These are phyloP conservation scores for Malus hybrid DNA, from an alignment of 331 rosid genomes.

Conservation along the genomic window DNA sequence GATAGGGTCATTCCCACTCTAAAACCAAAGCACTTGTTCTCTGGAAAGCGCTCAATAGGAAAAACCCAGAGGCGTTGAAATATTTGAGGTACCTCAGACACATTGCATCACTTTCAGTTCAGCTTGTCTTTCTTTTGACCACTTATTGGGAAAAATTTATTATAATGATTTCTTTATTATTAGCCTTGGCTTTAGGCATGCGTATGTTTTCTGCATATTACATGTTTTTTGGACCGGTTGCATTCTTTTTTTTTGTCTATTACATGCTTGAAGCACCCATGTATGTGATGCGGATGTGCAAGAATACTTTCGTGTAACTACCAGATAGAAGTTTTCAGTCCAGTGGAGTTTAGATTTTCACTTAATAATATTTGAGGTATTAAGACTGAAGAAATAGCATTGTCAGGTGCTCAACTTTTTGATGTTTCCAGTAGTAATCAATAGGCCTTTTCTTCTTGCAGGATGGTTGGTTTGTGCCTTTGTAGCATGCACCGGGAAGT, in stretches of 20 bases:
- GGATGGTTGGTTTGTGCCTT: background rate
- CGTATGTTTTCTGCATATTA: background rate
- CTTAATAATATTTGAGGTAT: background rate
- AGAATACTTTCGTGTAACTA: background rate
- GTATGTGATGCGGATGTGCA: background rate
- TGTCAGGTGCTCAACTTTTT: background rate
- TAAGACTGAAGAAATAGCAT: background rate
- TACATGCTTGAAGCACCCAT: background rate
- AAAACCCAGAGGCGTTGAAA: conserved; percentile 69
- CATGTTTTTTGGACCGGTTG: background rate
- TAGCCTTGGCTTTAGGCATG: background rate
- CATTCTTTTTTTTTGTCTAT: background rate
- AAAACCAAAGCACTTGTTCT: conserved; percentile 64
- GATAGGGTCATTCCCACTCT: conserved; percentile 76
- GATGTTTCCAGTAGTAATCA: background rate
- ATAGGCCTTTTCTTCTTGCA: background rate
- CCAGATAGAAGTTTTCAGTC: background rate
- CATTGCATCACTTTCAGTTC: background rate
- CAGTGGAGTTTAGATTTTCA: background rate
- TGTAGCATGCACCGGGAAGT: too few relatives aligned
- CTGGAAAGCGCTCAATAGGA: conserved; percentile 35
- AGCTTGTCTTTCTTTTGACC: background rate
- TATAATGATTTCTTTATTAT: background rate
- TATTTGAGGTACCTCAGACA: conserved; percentile 8
- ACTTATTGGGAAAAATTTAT: too few relatives aligned